Evolutionary conservation across 148 eudicot genomes (phyloP), one percentile per base, ranked within the genome.

Genomic region (Heliamphora exappendiculata): DNA sequence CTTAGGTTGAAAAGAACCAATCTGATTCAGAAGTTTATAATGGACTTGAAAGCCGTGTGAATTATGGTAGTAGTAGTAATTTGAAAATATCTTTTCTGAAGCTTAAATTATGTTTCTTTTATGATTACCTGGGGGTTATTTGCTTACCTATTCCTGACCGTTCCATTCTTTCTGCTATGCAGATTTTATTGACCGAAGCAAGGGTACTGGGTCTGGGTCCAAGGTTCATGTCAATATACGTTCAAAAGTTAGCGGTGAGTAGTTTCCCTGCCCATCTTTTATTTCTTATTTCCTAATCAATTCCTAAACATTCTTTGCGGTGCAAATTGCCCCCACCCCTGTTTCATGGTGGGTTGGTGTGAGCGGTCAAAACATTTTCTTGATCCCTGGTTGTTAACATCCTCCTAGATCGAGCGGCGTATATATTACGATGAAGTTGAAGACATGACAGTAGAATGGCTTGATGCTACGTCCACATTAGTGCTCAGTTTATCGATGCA

Each of bases 121-220:
- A 24, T 76, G 36, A 76, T 76, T 76, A 39, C n/a, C 51, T 37
- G 11, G 71, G 14, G 34, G 7, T 34, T 31, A 64, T 64, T 72
- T 33, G 28, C 60, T 72, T 37, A 33, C 11, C 14, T 31, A 14
- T 11, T 4, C 17, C 44, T 17, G 13, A n/a, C 47, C 33, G 64
- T 6, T 37, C 9, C n/a, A 4, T 77, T 3, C 28, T 53, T 42
- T 65, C 47, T 54, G 36, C 29, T 44, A 33, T 83, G 87, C 93
- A 95, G 98, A 76, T 89, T 68, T 81, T 87, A 42, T 53, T 83
- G 66, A 88, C 92, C 7, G 92, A 92, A 80, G 98, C 98, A 66
- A 86, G 97, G 79, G 97, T 95, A 73, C 67, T 95, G 85, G 91
- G 91, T 68, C 73, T 92, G 76, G 98, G 98, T 41, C 98, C 98